These are phyloP conservation scores for Phoma sp. DNA, from an alignment of 2,329 filamentous ascomycete genomes.

Conservation along the genomic window DNA sequence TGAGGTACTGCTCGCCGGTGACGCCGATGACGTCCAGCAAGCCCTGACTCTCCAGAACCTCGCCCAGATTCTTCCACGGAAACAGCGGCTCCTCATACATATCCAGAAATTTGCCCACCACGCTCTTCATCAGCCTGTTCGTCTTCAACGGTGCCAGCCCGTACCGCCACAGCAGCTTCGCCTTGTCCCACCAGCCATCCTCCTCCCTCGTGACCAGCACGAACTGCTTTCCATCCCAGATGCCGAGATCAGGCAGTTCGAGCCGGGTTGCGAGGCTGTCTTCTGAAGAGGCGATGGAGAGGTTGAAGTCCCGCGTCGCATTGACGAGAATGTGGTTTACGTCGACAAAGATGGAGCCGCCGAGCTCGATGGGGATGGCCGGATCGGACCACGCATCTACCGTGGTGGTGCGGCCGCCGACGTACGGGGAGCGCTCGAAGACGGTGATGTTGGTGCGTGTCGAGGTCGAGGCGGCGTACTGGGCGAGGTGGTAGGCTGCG, in stretches of 20 bases:
- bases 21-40: slow-evolving; percentile 69
- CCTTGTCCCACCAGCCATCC: slow-evolving; percentile 78
- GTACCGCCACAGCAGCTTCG: slow-evolving; percentile 84
- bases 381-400: slow-evolving; percentile 76
- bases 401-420: slow-evolving; percentile 88
- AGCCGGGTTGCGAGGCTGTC: slow-evolving; percentile 38
- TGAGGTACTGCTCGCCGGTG: slow-evolving; percentile 77
- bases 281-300: slow-evolving; percentile 57
- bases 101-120: slow-evolving; percentile 74
- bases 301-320: slow-evolving; percentile 73
- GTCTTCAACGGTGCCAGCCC: slow-evolving; percentile 78
- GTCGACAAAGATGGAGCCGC: slow-evolving; percentile 88
- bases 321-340: slow-evolving; percentile 83
- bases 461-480: slow-evolving; percentile 68
- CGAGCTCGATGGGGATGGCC: slow-evolving; percentile 76
- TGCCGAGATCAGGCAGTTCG: slow-evolving; percentile 62
- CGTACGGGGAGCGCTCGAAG: slow-evolving; percentile 77
- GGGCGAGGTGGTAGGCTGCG: slow-evolving; percentile 79
- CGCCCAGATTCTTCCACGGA: slow-evolving; percentile 79
- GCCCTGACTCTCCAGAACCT: slow-evolving; percentile 70
- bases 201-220: slow-evolving; percentile 69
- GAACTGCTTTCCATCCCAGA: slow-evolving; percentile 84
- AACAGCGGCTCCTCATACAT: slow-evolving; percentile 85
- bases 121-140: slow-evolving; percentile 72
- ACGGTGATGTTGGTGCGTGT: slow-evolving; percentile 79